Evolutionary conservation across 2,329 filamentous ascomycete species (phyloP).

Genomic region (Scytalidium sp.): DNA sequence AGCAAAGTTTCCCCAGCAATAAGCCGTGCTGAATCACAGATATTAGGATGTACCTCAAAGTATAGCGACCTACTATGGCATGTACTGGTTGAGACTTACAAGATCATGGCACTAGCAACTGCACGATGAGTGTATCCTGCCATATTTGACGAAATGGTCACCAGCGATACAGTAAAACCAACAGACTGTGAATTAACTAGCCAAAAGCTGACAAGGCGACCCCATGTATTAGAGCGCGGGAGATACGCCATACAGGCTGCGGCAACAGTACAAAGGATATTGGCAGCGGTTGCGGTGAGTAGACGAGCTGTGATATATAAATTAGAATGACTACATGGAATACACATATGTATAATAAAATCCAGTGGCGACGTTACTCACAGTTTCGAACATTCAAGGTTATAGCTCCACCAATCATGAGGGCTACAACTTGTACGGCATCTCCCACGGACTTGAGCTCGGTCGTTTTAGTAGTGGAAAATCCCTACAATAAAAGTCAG

Average conservation of each 20-base stretch:
- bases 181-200: constrained; percentile 35
- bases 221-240: constrained; percentile 31
- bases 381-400: constrained; percentile 32
- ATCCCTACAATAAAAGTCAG: constrained; percentile 17
- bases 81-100: constrained; percentile 13
- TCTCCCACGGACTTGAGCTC: constrained; percentile 34
- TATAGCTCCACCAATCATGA: constrained; percentile 32
- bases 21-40: constrained; percentile 27
- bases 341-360: no score
- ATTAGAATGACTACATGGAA: background rate
- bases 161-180: constrained; percentile 32
- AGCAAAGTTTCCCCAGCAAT: constrained; percentile 37
- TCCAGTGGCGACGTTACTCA: background rate
- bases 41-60: background rate
- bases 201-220: constrained; percentile 33
- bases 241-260: constrained; percentile 33
- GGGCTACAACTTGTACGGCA: constrained; percentile 34
- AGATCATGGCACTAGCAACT: constrained; percentile 31
- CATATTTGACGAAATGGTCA: constrained; percentile 15
- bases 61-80: background rate
- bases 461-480: constrained; percentile 30
- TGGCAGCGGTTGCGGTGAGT: constrained; percentile 27
- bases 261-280: constrained; percentile 32
- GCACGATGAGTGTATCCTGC: constrained; percentile 28
- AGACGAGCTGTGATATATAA: constrained; percentile 13